Percentiles rank a stretch among this genome's conserved stretches.
Evolutionary conservation across 441 rosid species (phyloP).

Genomic region (Pelargonium cotyledonis): DNA sequence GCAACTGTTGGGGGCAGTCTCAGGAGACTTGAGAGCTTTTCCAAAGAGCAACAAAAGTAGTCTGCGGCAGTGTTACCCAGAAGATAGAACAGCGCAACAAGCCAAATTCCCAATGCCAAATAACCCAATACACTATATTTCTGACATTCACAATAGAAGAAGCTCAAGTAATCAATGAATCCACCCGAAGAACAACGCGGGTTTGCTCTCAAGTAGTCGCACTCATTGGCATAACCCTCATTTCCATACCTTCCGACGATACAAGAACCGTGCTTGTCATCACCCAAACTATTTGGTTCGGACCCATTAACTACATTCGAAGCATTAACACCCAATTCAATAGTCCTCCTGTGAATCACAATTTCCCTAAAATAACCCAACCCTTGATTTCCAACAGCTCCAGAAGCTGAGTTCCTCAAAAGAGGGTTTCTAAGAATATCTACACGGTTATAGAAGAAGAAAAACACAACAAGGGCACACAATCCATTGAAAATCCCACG

Average conservation of each 20-base stretch:
- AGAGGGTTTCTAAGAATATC: constrained; percentile 5
- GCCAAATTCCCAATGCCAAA: constrained; percentile 22
- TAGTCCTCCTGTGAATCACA: constrained; percentile 1
- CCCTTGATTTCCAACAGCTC: not conserved
- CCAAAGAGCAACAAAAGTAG: constrained; percentile 25
- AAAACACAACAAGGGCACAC: not conserved
- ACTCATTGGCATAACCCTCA: constrained; percentile 2
- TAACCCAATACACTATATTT: constrained; percentile 16
- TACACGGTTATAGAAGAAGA: constrained; percentile 3
- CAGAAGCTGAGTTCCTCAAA: not conserved
- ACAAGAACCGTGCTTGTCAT: not conserved
- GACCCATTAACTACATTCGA: constrained; percentile 3
- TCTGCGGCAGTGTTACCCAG: constrained; percentile 27
- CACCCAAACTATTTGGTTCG: not conserved
- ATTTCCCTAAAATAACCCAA: constrained; percentile 1
- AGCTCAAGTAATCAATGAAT: constrained; percentile 21
- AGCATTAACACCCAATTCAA: constrained; percentile 3
- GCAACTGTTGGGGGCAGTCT: constrained; percentile 23
- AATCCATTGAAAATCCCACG: constrained; percentile 4
- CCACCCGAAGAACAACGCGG: constrained; percentile 18
- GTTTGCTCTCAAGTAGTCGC: not conserved
- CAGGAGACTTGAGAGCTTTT: constrained; percentile 26
- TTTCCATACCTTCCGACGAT: not conserved
- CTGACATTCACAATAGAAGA: constrained; percentile 24
- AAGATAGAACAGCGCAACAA: constrained; percentile 24